A percentile compares a stretch with the other conserved stretches of the same genome.
Conservation (phyloP, 1,284 basidiomycete genomes). For the Ustilago vetiveriae region DNA sequence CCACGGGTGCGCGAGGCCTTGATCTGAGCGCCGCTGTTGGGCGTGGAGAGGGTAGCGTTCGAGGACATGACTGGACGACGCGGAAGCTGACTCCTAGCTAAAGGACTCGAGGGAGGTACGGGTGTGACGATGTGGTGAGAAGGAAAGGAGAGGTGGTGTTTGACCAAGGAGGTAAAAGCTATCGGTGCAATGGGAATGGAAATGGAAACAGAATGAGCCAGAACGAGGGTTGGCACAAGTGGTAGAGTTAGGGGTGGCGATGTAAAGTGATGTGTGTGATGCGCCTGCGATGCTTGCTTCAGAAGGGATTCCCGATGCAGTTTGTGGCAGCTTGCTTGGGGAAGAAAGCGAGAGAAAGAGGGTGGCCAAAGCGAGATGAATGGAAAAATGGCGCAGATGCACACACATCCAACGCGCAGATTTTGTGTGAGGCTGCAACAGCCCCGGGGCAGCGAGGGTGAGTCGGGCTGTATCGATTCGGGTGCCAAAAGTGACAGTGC, state of each 20-base stretch:
- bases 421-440: too few species aligned
- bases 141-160: not conserved
- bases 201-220: not conserved
- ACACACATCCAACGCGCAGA: not conserved
- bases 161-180: not conserved
- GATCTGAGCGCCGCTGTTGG: conserved; percentile 57
- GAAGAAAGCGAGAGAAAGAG: not conserved
- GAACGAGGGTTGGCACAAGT: too few species aligned
- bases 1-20: conserved; percentile 64
- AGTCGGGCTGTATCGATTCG: too few species aligned
- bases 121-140: conserved; percentile 3
- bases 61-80: conserved; percentile 44
- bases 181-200: not conserved
- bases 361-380: conserved; percentile 15
- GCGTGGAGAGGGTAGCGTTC: conserved; percentile 58
- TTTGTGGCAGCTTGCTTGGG: not conserved
- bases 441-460: too few species aligned
- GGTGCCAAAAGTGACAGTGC: too few species aligned
- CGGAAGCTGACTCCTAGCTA: not conserved
- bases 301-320: conserved; percentile 2
- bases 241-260: conserved; percentile 7
- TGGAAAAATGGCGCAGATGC: not conserved
- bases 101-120: not conserved
- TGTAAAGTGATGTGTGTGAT: conserved; percentile 7
- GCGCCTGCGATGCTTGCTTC: conserved; percentile 15